Evolutionary conservation across 208 protist genomes (phyloP).

Genomic region (Novymonas esmeraldas): DNA sequence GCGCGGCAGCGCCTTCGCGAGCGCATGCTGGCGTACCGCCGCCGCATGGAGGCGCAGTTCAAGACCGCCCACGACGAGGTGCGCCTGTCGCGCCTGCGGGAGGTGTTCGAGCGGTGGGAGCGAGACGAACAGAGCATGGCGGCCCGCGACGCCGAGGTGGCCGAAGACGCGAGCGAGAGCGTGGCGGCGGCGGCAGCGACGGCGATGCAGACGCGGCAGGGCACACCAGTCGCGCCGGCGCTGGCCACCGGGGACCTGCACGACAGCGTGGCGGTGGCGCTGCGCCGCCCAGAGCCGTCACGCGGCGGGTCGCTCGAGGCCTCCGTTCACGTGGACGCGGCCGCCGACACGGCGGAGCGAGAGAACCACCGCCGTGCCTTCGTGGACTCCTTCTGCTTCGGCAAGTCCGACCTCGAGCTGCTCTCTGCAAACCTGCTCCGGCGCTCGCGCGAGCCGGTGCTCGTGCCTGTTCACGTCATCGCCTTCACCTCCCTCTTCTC

Average conservation of each 20-base stretch:
- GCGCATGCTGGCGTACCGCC: slow-evolving; percentile 29
- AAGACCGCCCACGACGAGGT: slow-evolving; percentile 4
- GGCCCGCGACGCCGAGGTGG: slow-evolving; percentile 12
- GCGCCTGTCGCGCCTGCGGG: slow-evolving; percentile 12
- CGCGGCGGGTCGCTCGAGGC: slow-evolving; percentile 7
- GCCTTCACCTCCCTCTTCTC: slow-evolving; percentile 53
- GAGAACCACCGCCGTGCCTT: slow-evolving; percentile 47
- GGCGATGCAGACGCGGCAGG: slow-evolving; percentile 10
- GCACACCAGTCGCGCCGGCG: slow-evolving; percentile 2
- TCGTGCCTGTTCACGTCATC: slow-evolving; percentile 52
- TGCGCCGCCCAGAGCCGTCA: no score
- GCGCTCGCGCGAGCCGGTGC: slow-evolving; percentile 16
- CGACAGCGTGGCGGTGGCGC: not conserved
- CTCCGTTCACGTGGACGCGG: slow-evolving; percentile 7
- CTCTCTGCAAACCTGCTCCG: slow-evolving; percentile 24
- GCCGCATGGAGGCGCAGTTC: slow-evolving; percentile 14
- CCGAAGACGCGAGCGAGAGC: slow-evolving; percentile 9
- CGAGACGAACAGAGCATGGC: slow-evolving; percentile 15
- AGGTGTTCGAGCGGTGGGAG: slow-evolving; percentile 21
- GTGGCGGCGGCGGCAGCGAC: slow-evolving; percentile 15
- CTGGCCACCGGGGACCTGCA: slow-evolving; percentile 9
- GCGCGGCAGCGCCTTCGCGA: slow-evolving; percentile 32
- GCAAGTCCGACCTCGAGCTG: slow-evolving; percentile 32
- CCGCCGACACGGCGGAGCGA: slow-evolving; percentile 4
- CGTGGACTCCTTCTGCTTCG: slow-evolving; percentile 50